A percentile compares a stretch with the other conserved stretches of the same genome.
phyloP scores from a whole-genome alignment of 1,139 yeast species.

The Yamadazyma dendronema region DNA sequence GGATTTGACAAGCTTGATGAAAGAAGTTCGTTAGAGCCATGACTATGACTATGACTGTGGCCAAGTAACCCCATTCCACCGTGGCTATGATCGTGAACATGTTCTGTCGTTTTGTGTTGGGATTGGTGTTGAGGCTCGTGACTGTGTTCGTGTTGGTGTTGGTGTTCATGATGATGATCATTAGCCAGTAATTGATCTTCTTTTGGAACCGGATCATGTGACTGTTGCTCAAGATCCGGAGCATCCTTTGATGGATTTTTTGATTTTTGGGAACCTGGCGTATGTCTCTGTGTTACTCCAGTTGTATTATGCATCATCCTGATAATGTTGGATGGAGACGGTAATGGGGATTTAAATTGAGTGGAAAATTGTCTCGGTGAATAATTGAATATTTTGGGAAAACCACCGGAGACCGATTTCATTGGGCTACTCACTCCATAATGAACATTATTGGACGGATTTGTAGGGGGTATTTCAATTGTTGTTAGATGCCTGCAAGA shows the following conservation, averaged over 20 bases:
- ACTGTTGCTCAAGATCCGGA: background rate
- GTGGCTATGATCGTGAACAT: conserved; percentile 8
- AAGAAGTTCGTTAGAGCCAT: conserved; percentile 41
- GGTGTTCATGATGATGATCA: background rate
- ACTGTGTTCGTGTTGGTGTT: conserved; percentile 5
- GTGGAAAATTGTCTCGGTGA: conserved; percentile 2
- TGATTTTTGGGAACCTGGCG: background rate
- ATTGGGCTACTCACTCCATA: too few species aligned
- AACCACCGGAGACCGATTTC: conserved; percentile 4
- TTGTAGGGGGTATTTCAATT: background rate
- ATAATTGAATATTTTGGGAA: conserved; percentile 1
- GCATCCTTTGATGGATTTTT: background rate
- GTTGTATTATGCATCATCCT: background rate
- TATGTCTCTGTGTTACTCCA: background rate
- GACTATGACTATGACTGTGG: conserved; percentile 20
- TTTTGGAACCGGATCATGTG: background rate
- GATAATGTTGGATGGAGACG: background rate
- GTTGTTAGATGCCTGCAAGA: background rate
- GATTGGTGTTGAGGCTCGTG: conserved; percentile 11
- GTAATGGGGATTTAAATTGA: background rate
- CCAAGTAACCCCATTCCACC: conserved; percentile 11
- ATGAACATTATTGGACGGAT: conserved; percentile 3
- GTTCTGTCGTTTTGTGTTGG: conserved; percentile 1
- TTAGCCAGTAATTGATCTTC: background rate
- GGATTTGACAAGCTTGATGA: conserved; percentile 56